Evolutionary conservation across 352 stramenopile species (phyloP), one percentile per base, ranked within the genome.

Genomic region (Aphanomyces stellatus): DNA sequence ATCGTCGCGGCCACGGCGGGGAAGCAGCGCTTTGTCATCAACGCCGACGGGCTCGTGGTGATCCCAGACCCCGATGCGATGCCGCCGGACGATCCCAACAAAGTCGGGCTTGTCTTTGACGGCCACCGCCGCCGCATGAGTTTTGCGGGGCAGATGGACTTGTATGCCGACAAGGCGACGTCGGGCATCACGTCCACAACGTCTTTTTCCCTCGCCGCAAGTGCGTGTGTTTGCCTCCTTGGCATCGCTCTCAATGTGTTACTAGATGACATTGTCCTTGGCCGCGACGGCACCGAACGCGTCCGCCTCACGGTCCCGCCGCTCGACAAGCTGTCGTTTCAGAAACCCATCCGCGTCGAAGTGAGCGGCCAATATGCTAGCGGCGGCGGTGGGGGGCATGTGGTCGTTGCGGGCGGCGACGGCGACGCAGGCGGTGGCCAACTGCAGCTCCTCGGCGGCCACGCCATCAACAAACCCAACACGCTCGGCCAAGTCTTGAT

Each of bases 1-100:
- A 77, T 93, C 0, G 65, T 86, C 22, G 67, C 83, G 40, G 90
- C 82, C 30, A 80, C 81, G 27, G 80, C 82, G 6, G 80, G 82
- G 1, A 83, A 87, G 2, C 76, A 79, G 0, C 51, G 88, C 22
- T 59, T 91, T 11, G 69, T 85, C 51, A 74, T 91, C 6, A 74
- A 84, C n/a, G 73, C 82, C 4, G 70, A 69, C 15, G 82, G 81
- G 11, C 74, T 69, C 0, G 82, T 93, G 22, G 77, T 64, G 0
- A 59, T 91, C 2, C 69, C 80, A 5, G 77, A 86, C 53, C 65
- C 72, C 0, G 69, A 79, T 6, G 76, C 76, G 4, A 35, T 42
- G 27, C 57, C 57, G 27, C 57, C 57, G 0, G 82, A 90, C 3
- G 72, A 88, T 10, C 70, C 75, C 30, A 77, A 67, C 24, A 62